Percentiles rank a stretch among this genome's conserved stretches.
Evolutionary conservation across 2,329 filamentous ascomycete species (phyloP).

Genomic region (Nothophoma quercina): DNA sequence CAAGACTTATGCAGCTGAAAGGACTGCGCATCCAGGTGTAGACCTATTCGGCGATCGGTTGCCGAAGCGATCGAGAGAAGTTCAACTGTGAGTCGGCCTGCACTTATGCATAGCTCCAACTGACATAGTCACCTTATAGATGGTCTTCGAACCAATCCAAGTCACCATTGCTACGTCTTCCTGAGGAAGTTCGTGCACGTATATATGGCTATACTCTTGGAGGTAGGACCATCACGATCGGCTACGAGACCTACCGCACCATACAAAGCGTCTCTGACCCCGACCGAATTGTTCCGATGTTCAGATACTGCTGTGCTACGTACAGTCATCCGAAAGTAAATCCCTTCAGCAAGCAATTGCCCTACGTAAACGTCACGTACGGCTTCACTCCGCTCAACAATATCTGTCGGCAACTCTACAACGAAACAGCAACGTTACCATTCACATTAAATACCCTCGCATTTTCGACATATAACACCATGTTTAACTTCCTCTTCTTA

Average conservation of each 20-base stretch:
- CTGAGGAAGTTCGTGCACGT: slow-evolving; percentile 26
- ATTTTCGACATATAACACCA: slow-evolving; percentile 30
- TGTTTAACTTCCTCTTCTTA: slow-evolving; percentile 40
- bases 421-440: slow-evolving; percentile 38
- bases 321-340: slow-evolving; percentile 22
- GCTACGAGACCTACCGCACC: slow-evolving; percentile 30
- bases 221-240: slow-evolving; percentile 36
- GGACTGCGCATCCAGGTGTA: slow-evolving; percentile 12
- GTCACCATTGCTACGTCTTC: slow-evolving; percentile 36
- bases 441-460: slow-evolving; percentile 34
- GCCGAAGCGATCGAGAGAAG: slow-evolving; percentile 20
- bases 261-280: background rate
- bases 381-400: slow-evolving; percentile 32
- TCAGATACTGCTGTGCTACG: slow-evolving; percentile 34
- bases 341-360: slow-evolving; percentile 5
- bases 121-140: slow-evolving; percentile 12
- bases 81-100: slow-evolving; percentile 22
- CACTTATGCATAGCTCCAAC: background rate
- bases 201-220: slow-evolving; percentile 35
- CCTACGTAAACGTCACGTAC: slow-evolving; percentile 7
- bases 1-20: slow-evolving; percentile 22
- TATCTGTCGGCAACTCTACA: slow-evolving; percentile 41
- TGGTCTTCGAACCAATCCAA: slow-evolving; percentile 35
- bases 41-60: slow-evolving; percentile 18
- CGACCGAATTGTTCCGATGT: slow-evolving; percentile 19